A percentile compares a stretch with the other conserved stretches of the same genome.
phyloP scores from a whole-genome alignment of 2,329 filamentous ascomycete species.

The Aspergillus nomiae region DNA sequence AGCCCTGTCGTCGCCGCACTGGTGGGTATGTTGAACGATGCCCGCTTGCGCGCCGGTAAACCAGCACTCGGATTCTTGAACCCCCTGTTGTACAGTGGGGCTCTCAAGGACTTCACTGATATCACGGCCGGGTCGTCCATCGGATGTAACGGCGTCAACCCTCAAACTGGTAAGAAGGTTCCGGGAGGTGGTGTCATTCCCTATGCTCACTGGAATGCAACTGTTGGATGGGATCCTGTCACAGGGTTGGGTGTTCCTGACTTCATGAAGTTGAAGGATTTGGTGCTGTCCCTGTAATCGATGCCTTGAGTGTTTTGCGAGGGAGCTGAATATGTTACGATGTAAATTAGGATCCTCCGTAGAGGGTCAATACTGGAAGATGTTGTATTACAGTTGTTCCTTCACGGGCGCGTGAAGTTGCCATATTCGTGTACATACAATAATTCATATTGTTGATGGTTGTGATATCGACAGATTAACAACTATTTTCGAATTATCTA shows the following conservation, averaged over 20 bases:
- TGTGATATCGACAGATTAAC: too few relatives aligned
- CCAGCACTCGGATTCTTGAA: slow-evolving; percentile 58
- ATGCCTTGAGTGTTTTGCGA: background rate
- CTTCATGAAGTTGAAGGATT: background rate
- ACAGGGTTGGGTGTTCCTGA: slow-evolving; percentile 41
- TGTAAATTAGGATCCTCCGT: background rate
- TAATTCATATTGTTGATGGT: too few relatives aligned
- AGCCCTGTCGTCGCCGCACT: background rate
- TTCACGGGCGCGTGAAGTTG: background rate
- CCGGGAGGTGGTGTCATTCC: slow-evolving; percentile 26
- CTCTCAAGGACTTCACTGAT: slow-evolving; percentile 54
- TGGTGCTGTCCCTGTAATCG: background rate
- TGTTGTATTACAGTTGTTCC: background rate
- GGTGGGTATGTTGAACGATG: background rate
- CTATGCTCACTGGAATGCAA: slow-evolving; percentile 33
- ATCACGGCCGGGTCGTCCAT: slow-evolving; percentile 35
- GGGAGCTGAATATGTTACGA: background rate
- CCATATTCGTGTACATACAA: too few relatives aligned
- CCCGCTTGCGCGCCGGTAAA: slow-evolving; percentile 41
- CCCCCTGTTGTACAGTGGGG: slow-evolving; percentile 56
- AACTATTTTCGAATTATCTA: too few relatives aligned
- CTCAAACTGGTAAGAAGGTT: slow-evolving; percentile 24
- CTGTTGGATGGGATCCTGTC: slow-evolving; percentile 44
- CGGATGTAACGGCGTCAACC: slow-evolving; percentile 38
- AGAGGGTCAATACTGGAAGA: background rate